phyloP scores from a whole-genome alignment of 1,139 yeast genomes.

The Yamadazyma epiphylla region DNA sequence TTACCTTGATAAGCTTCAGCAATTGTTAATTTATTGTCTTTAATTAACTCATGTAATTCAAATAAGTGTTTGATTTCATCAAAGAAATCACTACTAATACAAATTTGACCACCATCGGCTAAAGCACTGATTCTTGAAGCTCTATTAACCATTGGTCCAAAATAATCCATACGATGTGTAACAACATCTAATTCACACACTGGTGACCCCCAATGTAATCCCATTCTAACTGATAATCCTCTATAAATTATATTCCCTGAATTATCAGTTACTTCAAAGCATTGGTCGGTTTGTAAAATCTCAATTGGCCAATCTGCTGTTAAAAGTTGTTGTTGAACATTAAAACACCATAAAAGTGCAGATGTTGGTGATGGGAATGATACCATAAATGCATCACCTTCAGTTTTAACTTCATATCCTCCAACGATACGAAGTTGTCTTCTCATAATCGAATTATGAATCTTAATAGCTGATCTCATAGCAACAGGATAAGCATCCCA shows the following conservation, averaged over 20 bases:
- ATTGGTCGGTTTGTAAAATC: conserved; percentile 79
- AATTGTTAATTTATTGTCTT: conserved; percentile 33
- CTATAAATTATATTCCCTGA: conserved; percentile 64
- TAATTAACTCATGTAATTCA: conserved; percentile 47
- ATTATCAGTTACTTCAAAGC: conserved; percentile 75
- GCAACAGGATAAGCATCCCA: conserved; percentile 95
- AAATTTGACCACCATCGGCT: conserved; percentile 98
- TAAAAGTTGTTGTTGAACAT: conserved; percentile 80
- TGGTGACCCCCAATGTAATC: conserved; percentile 97
- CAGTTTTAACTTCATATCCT: conserved; percentile 97
- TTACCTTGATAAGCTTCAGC: conserved; percentile 62
- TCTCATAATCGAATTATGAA: conserved; percentile 92
- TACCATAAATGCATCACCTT: conserved; percentile 99
- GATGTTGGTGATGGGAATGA: conserved; percentile 91
- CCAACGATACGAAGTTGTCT: conserved; percentile 89
- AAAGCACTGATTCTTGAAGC: conserved; percentile 91
- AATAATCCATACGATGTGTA: conserved; percentile 95
- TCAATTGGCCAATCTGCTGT: conserved; percentile 95
- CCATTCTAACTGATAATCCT: conserved; percentile 96
- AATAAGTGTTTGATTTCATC: conserved; percentile 63
- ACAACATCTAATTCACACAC: conserved; percentile 94
- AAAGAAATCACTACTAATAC: conserved; percentile 78
- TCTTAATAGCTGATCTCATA: conserved; percentile 94
- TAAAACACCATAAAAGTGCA: conserved; percentile 91
- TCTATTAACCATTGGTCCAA: conserved; percentile 97